Evolutionary conservation across 2,329 filamentous ascomycete genomes (phyloP).

Genomic region (Colletotrichum tropicicola): DNA sequence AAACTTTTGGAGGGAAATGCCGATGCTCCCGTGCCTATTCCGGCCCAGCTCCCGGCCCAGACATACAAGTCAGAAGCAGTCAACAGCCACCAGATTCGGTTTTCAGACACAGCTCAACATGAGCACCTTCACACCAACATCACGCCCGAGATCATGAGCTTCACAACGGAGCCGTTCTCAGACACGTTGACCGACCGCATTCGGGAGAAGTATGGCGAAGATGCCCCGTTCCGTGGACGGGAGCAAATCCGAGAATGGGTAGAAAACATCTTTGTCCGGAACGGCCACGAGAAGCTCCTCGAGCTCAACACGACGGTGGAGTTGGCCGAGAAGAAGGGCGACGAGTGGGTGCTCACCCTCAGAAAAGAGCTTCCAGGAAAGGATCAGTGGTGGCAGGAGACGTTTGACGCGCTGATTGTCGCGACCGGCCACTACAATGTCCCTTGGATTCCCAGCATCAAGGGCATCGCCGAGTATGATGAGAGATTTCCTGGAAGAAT

Average conservation of each 20-base stretch:
- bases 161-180: constrained; percentile 59
- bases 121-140: constrained; percentile 69
- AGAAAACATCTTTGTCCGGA: constrained; percentile 46
- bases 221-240: constrained; percentile 65
- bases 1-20: constrained; percentile 52
- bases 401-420: constrained; percentile 51
- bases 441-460: constrained; percentile 50
- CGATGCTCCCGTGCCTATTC: constrained; percentile 52
- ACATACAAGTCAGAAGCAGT: constrained; percentile 44
- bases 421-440: constrained; percentile 51
- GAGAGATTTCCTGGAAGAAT: constrained; percentile 45
- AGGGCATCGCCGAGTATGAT: constrained; percentile 49
- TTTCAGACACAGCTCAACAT: constrained; percentile 63
- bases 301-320: constrained; percentile 67
- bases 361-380: constrained; percentile 48
- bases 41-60: constrained; percentile 50
- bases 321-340: constrained; percentile 52
- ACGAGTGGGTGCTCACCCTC: constrained; percentile 59
- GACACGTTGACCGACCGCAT: constrained; percentile 50
- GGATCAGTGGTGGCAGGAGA: constrained; percentile 50
- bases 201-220: constrained; percentile 56
- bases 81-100: constrained; percentile 51
- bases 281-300: constrained; percentile 44
- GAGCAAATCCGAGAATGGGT: constrained; percentile 63
- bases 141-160: constrained; percentile 63